These are phyloP conservation scores for Tagetes patula DNA, from an alignment of 129 eudicot species.

Conservation along the genomic window DNA sequence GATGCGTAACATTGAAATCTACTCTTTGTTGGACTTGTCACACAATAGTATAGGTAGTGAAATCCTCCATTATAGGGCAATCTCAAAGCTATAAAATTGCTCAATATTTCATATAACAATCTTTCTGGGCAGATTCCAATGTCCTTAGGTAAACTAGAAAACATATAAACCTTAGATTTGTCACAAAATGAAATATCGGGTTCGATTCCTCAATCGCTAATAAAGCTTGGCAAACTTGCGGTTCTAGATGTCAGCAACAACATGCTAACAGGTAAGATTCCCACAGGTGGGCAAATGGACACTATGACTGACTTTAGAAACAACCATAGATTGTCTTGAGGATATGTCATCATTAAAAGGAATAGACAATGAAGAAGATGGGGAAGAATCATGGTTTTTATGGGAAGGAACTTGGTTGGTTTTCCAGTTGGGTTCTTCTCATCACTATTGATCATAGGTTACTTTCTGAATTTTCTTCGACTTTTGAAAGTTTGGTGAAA, in stretches of 20 bases:
- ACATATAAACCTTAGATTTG: constrained; percentile 49
- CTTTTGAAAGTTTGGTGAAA: constrained; percentile 19
- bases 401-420: constrained; percentile 47
- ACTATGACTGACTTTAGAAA: constrained; percentile 46
- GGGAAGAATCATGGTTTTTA: constrained; percentile 34
- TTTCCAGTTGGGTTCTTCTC: constrained; percentile 41
- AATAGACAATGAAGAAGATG: constrained; percentile 16
- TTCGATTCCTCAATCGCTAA: constrained; percentile 42
- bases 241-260: constrained; percentile 51
- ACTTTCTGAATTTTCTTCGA: constrained; percentile 15
- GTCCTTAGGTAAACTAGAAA: constrained; percentile 39
- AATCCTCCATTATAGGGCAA: constrained; percentile 41
- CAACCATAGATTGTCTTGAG: constrained; percentile 46
- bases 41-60: constrained; percentile 38
- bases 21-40: constrained; percentile 55
- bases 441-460: constrained; percentile 32
- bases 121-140: constrained; percentile 43
- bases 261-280: constrained; percentile 44
- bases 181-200: constrained; percentile 43
- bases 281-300: constrained; percentile 47
- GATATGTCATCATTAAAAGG: constrained; percentile 6
- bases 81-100: constrained; percentile 46
- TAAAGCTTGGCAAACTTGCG: constrained; percentile 32
- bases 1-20: constrained; percentile 25
- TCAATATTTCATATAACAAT: constrained; percentile 43